Percentiles rank a stretch among this genome's conserved stretches.
phyloP scores from a whole-genome alignment of 1,284 basidiomycete genomes.

The Cryptococcus sp. region DNA sequence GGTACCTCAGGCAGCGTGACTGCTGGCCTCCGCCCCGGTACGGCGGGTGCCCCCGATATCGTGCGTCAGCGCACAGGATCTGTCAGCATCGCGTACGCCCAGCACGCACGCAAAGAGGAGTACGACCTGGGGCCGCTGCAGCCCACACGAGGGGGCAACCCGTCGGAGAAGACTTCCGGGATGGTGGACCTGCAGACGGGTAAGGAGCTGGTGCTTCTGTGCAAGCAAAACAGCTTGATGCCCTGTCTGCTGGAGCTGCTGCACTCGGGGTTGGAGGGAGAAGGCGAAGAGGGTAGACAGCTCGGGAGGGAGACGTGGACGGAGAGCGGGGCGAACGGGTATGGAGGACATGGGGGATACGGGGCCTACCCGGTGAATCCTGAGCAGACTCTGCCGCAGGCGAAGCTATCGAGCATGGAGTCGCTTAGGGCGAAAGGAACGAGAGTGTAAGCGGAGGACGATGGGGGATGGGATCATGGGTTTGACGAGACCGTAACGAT shows the following conservation, averaged over 20 bases:
- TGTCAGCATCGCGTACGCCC: conserved; percentile 27
- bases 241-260: conserved; percentile 45
- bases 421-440: background rate
- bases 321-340: background rate
- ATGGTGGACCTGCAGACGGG: conserved; percentile 39
- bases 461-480: background rate
- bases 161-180: conserved; percentile 7
- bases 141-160: conserved; percentile 12
- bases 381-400: background rate
- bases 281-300: background rate
- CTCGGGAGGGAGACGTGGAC: background rate
- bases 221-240: conserved; percentile 48
- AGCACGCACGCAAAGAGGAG: conserved; percentile 15
- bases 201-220: conserved; percentile 48
- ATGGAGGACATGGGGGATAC: background rate
- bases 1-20: too few species aligned
- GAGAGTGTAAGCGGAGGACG: conserved; percentile 4
- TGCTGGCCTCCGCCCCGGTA: too few species aligned
- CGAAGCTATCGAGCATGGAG: background rate
- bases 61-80: conserved; percentile 18
- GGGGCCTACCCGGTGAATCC: background rate
- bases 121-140: conserved; percentile 24
- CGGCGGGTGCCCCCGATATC: too few species aligned
- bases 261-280: conserved; percentile 24
- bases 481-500: background rate